phyloP scores from a whole-genome alignment of 176 grass and related monocot genomes.

The Oryza glumipatula region DNA sequence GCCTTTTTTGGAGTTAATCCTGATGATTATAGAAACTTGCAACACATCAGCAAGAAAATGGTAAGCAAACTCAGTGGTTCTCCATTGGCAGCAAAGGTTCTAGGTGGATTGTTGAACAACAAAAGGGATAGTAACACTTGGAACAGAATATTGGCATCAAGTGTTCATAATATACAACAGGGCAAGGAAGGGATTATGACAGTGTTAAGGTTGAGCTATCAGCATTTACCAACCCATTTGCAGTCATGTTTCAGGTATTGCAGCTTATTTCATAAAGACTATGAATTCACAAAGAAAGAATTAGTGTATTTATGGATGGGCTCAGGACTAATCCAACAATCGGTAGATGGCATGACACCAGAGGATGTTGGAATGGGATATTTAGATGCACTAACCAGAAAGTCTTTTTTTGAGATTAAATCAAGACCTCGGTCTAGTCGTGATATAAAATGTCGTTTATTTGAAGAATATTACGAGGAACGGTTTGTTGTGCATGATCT shows the following conservation, averaged over 20 bases:
- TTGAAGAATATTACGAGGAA: conserved; percentile 26
- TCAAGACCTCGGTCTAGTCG: neutral
- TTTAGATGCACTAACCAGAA: conserved; percentile 33
- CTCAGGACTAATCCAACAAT: conserved; percentile 26
- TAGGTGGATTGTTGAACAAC: conserved; percentile 46
- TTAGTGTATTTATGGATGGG: conserved; percentile 52
- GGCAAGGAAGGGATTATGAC: conserved; percentile 38
- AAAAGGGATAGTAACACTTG: conserved; percentile 33
- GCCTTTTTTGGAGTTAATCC: conserved; percentile 44
- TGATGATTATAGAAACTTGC: conserved; percentile 27
- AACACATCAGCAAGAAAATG: conserved; percentile 46
- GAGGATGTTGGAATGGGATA: conserved; percentile 45
- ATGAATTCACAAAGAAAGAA: conserved; percentile 43
- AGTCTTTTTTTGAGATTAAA: conserved; percentile 58
- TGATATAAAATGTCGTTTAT: neutral
- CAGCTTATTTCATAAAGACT: conserved; percentile 48
- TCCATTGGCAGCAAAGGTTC: conserved; percentile 58
- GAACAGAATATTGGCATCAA: conserved; percentile 39
- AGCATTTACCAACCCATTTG: conserved; percentile 49
- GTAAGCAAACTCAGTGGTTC: conserved; percentile 46
- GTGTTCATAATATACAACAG: conserved; percentile 37
- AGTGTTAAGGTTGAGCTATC: conserved; percentile 52
- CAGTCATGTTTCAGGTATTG: conserved; percentile 58
- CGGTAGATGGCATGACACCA: neutral
- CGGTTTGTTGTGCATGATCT: conserved; percentile 45